phyloP scores from a whole-genome alignment of 202 grass and related monocot genomes.

The Dendrocalamus latiflorus region DNA sequence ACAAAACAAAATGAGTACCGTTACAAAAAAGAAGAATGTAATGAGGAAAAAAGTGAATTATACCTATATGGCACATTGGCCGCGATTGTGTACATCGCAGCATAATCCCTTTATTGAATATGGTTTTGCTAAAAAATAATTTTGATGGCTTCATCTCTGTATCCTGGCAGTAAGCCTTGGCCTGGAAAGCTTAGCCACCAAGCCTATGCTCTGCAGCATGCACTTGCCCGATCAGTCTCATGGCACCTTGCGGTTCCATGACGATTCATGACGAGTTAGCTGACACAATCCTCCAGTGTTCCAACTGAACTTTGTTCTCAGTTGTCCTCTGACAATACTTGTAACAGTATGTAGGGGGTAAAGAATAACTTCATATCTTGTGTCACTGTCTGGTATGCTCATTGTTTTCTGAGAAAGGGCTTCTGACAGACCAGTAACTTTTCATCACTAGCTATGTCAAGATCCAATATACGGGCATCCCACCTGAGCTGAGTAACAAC shows the following conservation, averaged over 20 bases:
- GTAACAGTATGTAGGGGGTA: conserved; percentile 26
- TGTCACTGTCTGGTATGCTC: too few relatives aligned
- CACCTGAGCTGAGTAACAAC: too few relatives aligned
- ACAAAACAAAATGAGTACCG: conserved; percentile 25
- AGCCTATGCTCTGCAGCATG: conserved; percentile 28
- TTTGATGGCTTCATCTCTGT: conserved; percentile 36
- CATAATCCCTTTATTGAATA: conserved; percentile 50
- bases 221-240: conserved; percentile 45
- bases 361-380: conserved; percentile 37
- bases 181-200: conserved; percentile 52
- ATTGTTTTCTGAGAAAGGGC: too few relatives aligned
- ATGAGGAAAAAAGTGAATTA: conserved; percentile 36
- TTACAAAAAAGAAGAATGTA: conserved; percentile 17
- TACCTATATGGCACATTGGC: conserved; percentile 46
- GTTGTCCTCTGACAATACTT: conserved; percentile 1
- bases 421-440: too few relatives aligned
- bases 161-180: conserved; percentile 37
- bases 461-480: too few relatives aligned
- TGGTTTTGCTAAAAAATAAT: conserved; percentile 32
- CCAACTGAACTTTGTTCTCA: conserved; percentile 21
- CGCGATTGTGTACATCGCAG: conserved; percentile 58
- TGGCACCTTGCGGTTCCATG: conserved; percentile 60
- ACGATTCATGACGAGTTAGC: conserved; percentile 47
- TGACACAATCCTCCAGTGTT: conserved; percentile 25
- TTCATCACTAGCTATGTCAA: too few relatives aligned